Evolutionary conservation across 768 basidiomycete species (phyloP).

Genomic region (Mycena galericulata): DNA sequence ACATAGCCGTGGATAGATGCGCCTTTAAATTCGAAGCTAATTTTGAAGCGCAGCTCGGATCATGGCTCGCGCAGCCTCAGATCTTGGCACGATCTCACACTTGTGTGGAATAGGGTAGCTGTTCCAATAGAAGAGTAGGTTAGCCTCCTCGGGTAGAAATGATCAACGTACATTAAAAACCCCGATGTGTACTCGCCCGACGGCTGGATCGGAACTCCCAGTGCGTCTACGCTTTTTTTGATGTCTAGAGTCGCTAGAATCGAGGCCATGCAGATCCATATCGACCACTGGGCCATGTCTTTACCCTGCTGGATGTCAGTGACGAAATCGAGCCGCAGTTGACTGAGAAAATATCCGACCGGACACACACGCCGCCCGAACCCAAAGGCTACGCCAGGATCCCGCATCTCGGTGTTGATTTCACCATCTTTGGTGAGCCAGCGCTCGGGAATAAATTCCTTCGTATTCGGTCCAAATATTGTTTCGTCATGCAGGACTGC

Average conservation of each 20-base stretch:
- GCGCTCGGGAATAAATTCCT: slow-evolving; percentile 16
- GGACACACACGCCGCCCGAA: slow-evolving; percentile 12
- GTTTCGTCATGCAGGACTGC: slow-evolving; percentile 11
- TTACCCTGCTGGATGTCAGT: background rate
- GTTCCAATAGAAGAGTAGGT: background rate
- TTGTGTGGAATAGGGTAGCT: slow-evolving; percentile 8
- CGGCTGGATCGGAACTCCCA: background rate
- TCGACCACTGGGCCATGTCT: slow-evolving; percentile 17
- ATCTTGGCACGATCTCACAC: background rate
- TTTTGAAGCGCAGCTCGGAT: background rate
- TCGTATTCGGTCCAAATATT: background rate
- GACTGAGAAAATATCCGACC: background rate
- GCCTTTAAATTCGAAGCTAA: background rate
- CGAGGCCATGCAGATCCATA: slow-evolving; percentile 1
- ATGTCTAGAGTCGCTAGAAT: background rate
- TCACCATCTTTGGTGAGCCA: slow-evolving; percentile 11
- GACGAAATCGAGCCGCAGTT: background rate
- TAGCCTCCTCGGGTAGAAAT: background rate
- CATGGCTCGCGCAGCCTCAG: background rate
- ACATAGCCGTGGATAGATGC: no score
- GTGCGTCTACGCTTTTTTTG: background rate
- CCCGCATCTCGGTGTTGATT: slow-evolving; percentile 7
- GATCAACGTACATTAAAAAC: background rate
- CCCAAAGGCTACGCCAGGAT: background rate
- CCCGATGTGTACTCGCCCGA: background rate